Percentiles rank a stretch among this genome's conserved stretches.
These are phyloP conservation scores for Pontederia crassipes DNA, from an alignment of 176 grass and related monocot genomes.

Conservation along the genomic window DNA sequence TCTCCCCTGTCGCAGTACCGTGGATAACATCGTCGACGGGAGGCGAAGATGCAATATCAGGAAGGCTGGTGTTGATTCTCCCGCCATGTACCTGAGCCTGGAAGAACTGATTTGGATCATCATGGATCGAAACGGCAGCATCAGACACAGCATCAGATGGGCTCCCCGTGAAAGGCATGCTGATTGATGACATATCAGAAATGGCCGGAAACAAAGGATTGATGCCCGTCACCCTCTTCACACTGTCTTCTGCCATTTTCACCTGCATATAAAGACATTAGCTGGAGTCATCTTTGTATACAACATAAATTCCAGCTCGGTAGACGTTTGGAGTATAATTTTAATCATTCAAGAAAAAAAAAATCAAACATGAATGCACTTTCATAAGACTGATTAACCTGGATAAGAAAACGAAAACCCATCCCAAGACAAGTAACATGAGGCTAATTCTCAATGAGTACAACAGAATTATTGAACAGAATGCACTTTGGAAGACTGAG, in stretches of 20 bases:
- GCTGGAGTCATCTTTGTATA: not conserved
- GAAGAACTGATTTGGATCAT: slow-evolving; percentile 22
- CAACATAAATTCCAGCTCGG: not conserved
- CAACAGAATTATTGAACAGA: no score
- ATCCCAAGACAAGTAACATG: no score
- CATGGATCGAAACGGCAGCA: slow-evolving; percentile 14
- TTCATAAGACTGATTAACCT: no score
- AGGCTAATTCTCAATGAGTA: no score
- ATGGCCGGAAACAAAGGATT: slow-evolving; percentile 19
- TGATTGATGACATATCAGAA: slow-evolving; percentile 29
- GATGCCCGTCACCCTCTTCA: slow-evolving; percentile 44
- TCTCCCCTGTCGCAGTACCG: slow-evolving; percentile 2
- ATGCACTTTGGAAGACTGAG: no score
- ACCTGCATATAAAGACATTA: slow-evolving; percentile 37
- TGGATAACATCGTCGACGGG: not conserved
- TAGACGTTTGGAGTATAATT: no score
- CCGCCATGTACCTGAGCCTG: slow-evolving; percentile 16
- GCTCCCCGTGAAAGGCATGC: slow-evolving; percentile 22
- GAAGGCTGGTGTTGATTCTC: slow-evolving; percentile 1
- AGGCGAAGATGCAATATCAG: not conserved
- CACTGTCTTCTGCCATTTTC: slow-evolving; percentile 58
- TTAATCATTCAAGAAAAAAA: no score
- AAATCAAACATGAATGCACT: no score
- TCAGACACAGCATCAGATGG: slow-evolving; percentile 30
- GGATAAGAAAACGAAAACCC: no score